phyloP scores from a whole-genome alignment of 2,329 filamentous ascomycete species.

The Neophaeococcomyces mojaviensis region DNA sequence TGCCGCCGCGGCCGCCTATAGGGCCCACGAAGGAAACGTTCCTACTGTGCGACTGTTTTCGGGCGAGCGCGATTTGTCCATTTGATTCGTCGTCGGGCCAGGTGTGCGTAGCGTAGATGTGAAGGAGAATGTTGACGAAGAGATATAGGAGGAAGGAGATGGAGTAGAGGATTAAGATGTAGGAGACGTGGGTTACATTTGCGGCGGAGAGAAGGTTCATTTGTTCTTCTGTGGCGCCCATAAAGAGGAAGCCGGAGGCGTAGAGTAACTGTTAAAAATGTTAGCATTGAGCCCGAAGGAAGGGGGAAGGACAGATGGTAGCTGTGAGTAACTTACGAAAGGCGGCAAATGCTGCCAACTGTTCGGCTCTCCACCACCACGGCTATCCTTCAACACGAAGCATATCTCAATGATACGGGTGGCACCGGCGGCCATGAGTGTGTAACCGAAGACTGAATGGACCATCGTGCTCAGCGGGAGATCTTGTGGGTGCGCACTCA shows the following conservation, averaged over 20 bases:
- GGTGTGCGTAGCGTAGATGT: slow-evolving; percentile 66
- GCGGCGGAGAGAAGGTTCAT: slow-evolving; percentile 70
- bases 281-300: no score
- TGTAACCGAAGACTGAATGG: slow-evolving; percentile 87
- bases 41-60: neutral
- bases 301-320: slow-evolving; percentile 18
- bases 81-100: slow-evolving; percentile 35
- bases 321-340: slow-evolving; percentile 52
- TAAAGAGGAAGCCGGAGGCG: slow-evolving; percentile 90
- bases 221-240: slow-evolving; percentile 95
- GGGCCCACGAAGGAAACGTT: slow-evolving; percentile 4
- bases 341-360: slow-evolving; percentile 65
- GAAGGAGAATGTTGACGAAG: slow-evolving; percentile 77
- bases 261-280: slow-evolving; percentile 62
- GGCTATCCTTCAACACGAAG: slow-evolving; percentile 72
- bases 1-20: neutral
- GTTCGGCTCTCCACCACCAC: slow-evolving; percentile 61
- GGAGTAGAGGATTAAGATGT: slow-evolving; percentile 85
- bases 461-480: slow-evolving; percentile 79
- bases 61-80: slow-evolving; percentile 9
- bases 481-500: slow-evolving; percentile 84
- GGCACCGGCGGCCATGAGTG: slow-evolving; percentile 80
- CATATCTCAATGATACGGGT: slow-evolving; percentile 83
- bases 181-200: slow-evolving; percentile 79
- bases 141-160: slow-evolving; percentile 86